Evolutionary conservation across 805 yeast genomes (phyloP), one percentile per base, ranked within the genome.

Genomic region (Ogataea corticis): DNA sequence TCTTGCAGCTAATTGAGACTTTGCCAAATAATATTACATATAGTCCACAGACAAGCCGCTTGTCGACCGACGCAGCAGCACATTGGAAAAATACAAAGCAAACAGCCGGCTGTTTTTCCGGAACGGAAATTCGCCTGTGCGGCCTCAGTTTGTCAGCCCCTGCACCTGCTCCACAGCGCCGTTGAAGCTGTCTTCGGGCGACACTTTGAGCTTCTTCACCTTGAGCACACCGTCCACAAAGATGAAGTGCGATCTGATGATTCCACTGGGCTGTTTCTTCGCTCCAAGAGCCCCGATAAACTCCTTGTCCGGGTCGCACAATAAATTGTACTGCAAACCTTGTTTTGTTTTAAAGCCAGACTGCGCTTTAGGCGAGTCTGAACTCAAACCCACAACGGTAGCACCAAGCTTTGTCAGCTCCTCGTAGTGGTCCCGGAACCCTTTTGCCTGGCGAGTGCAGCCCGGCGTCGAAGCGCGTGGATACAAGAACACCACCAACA

Each of bases 391-490:
- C 56, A 77, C 82, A 1, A 92, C 83, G 0, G 77, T 69, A 2
- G 82, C 83, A 18, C 76, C 76, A 31, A 76, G 68, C 37, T 71
- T 31, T 13, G 41, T 34, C 57, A 86, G 76, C 33, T 75, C 70
- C 2, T 74, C 71, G 62, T 69, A 83, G 55, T 79, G 79, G 52
- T 79, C 83, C 56, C 94, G 82, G 63, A 85, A 94, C 0, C 97
- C 97, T 62, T 86, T 78, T 2, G 91, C 97, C 68, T 92, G 99
- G 56, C 89, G 79, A 1, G 99, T 92, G 67, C 99, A 94, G 3
- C 99, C 99, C 1, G 97, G 96, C 0, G 98, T 92, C 19, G 85
- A 81, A 0, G 98, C 98, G 60, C 77, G 84, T 43, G 98, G 98
- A 62, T 91, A 92, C 15, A 96, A 86, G 66, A 83, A 80, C 19